Base-by-base conservation (phyloP, 164 flowering plant genomes). In the Cinnamomum micranthum region DNA sequence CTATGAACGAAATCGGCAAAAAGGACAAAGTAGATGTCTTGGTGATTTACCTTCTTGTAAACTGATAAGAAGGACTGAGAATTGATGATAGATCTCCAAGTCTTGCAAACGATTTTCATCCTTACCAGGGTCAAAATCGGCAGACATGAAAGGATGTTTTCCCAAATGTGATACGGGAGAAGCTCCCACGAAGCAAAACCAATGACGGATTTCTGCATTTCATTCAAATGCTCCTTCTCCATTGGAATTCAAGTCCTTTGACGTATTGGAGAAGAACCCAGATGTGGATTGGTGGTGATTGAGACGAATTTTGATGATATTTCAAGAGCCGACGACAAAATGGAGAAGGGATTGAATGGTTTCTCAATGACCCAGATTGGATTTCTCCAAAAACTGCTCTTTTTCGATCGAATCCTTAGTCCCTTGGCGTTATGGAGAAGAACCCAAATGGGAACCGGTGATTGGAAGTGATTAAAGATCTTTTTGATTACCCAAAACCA, bases 141-240 rank as follows among this genome's bases (percentile, higher is more conserved):
- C 50, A 76, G 75, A 7, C 20, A 22, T 3, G 75, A 76, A 24
- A 76, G 67, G 63, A 76, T 76, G 28, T 51, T 71, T 25, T 76
- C 75, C 74, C 75, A 76, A 20, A 76, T 71, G 70, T 76, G 74
- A 47, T 51, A 1, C 2, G 78, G 78, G 35, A 76, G 41, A 47
- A 51, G 71, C 41, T 76, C 73, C 69, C 69, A 75, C 12, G 69
- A 17, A 63, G 35, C 22, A 64, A 58, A 58, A 59, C 65, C 41
- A 13, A 23, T 31, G 13, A 6, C 65, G 24, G 47, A 59, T 58
- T 28, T 51, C 63, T 51, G 62, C n/a, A 9, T 70, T 51, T 70
- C 73, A 65, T 12, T 65, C 6, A 22, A 64, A 13, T 24, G 67
- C 13, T 65, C 24, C 4, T 11, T 65, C 22, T 65, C 15, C 68